Percentiles rank a stretch among this genome's conserved stretches.
phyloP scores from a whole-genome alignment of 2,329 filamentous ascomycete genomes.

The Lasiodiplodia sp. region DNA sequence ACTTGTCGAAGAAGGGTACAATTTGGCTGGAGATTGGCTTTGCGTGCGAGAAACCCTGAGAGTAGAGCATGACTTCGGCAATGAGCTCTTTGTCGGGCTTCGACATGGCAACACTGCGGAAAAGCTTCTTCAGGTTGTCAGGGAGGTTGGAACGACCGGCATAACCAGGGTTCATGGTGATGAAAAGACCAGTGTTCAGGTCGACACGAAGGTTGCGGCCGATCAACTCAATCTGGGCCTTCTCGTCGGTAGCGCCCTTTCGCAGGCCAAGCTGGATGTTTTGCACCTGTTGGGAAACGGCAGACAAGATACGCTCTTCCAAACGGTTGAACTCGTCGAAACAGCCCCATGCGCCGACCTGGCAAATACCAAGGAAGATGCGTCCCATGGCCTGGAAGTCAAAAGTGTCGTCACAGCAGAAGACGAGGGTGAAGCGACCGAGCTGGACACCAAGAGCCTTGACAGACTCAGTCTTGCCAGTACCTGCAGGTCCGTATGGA shows the following conservation, averaged over 20 bases:
- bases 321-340: slow-evolving; percentile 99
- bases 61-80: slow-evolving; percentile 99
- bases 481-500: slow-evolving; percentile 95
- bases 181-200: slow-evolving; percentile 95
- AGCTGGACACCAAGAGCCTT: slow-evolving; percentile 97
- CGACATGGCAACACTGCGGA: slow-evolving; percentile 99
- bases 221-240: slow-evolving; percentile 91
- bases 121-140: slow-evolving; percentile 99
- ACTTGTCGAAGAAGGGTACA: slow-evolving; percentile 97
- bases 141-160: slow-evolving; percentile 96
- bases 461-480: slow-evolving; percentile 98
- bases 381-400: slow-evolving; percentile 99
- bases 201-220: slow-evolving; percentile 91
- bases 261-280: slow-evolving; percentile 97
- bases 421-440: slow-evolving; percentile 96
- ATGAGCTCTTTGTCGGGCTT: slow-evolving; percentile 99
- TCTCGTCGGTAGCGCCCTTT: slow-evolving; percentile 80
- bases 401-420: slow-evolving; percentile 99
- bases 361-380: slow-evolving; percentile 98
- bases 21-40: slow-evolving; percentile 94
- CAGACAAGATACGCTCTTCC: slow-evolving; percentile 95
- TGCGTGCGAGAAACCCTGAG: slow-evolving; percentile 96
- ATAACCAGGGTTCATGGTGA: slow-evolving; percentile 99
- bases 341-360: slow-evolving; percentile 98
- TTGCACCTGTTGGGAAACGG: slow-evolving; percentile 98